Base-by-base conservation (phyloP, 805 yeast genomes). In the Zygotorulaspora chibaensis region DNA sequence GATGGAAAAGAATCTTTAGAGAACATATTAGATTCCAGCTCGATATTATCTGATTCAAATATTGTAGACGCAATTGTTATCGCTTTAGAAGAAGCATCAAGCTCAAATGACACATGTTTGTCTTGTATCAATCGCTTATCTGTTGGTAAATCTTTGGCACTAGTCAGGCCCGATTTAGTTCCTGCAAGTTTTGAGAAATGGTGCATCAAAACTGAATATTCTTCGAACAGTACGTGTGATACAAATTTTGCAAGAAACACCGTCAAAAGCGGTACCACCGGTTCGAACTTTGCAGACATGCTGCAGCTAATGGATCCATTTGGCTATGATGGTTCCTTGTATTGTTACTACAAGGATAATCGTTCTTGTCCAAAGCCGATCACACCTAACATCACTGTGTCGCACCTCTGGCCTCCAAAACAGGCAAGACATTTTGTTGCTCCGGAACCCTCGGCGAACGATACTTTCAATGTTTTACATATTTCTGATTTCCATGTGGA, bases 401-500 rank as follows among this genome's bases (percentile, higher is more conserved):
- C 68, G 16, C 50, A 64, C 23, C 61, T 73, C 66, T 73, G 77
- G 75, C 75, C 77, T 3, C 59, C 56, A 27, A 73, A 69, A 53
- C 77, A 62, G 46, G 67, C 49, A 51, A 68, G 61, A 45, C 73
- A 63, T 63, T 72, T 65, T 51, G 75, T 61, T 46, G 76, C 68
- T 57, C 78, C 62, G 55, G 75, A 64, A 50, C 74, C 63, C 48
- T 65, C 68, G 38, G 68, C 66, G 46, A 68, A 73, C 52, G 71
- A 70, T 47, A 74, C 79, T 41, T 62, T 76, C 47, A 77, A 80
- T 48, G 87, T 81, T 3, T 67, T 83, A 49, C 90, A 83, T 54
- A 56, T 83, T 27, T 74, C 83, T 15, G 89, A 83, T 57, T 78
- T 82, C 62, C 88, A 83, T 61, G 63, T 80, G 38, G 78, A 81